Evolutionary conservation across 1,284 basidiomycete genomes (phyloP), one percentile per base, ranked within the genome.

Genomic region (Waitea zeae): DNA sequence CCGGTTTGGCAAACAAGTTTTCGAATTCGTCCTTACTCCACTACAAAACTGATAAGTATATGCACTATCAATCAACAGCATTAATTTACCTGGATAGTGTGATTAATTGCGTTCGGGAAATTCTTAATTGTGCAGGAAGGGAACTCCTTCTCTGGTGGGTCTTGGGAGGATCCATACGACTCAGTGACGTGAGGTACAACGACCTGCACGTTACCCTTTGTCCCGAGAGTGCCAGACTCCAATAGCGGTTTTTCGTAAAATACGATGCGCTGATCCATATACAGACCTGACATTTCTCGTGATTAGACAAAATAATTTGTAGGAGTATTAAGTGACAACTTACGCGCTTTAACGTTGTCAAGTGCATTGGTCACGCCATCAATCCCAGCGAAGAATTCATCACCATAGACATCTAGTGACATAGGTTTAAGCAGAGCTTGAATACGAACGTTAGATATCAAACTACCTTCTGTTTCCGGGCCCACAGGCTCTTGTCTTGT

Each of bases 291-390:
- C 5, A 5, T n/a, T 36, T n/a, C 13, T 26, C n/a, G 22, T 26
- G 22, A 7, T 26, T 26, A 7, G 17, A 12, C 20, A 28, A 11
- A 14, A 17, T 4, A 31, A 30, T 15, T 31, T 6, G 9, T 12
- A 28, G 22, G 20, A 18, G 13, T 20, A 4, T 15, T 12, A n/a
- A n/a, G n/a, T n/a, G 20, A 15, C n/a, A 12, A 64, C 80, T 51
- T 54, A 84, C 90, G 84, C 41, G 95, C 92, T 60, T 82, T 71
- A 39, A 99, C 80, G 44, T 99, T 99, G 61, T 99, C 95, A 39
- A 99, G 61, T n/a, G 96, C 95, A 52, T 99, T 99, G n/a, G 95
- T 99, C 3, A 99, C 90, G 39, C 88, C 88, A 46, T 97, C 87
- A 28, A 99, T 70, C 36, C 62, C 60, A 28, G 67, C 70, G 50